phyloP scores from a whole-genome alignment of 1,284 basidiomycete species.

The Testicularia cyperi region DNA sequence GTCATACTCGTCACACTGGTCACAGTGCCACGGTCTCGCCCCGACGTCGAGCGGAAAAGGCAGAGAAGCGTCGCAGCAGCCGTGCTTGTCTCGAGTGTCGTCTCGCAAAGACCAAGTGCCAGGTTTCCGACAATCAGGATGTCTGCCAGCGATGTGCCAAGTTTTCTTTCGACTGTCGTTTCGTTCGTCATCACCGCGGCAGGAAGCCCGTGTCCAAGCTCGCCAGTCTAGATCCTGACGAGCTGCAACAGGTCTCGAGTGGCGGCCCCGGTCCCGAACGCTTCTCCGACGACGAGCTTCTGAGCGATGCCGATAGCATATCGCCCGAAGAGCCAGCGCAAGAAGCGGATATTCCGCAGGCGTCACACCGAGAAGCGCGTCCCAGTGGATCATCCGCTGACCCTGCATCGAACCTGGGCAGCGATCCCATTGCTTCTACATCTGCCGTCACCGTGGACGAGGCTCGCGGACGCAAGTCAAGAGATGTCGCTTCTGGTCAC shows the following conservation, averaged over 20 bases:
- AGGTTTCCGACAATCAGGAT: slow-evolving; percentile 17
- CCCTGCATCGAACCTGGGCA: no score
- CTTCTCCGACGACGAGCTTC: slow-evolving; percentile 14
- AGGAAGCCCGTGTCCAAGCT: slow-evolving; percentile 34
- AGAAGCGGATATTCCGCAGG: no score
- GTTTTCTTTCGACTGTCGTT: slow-evolving; percentile 34
- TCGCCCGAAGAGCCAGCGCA: no score
- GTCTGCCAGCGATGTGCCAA: slow-evolving; percentile 34
- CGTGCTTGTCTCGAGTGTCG: slow-evolving; percentile 36
- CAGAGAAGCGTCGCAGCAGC: slow-evolving; percentile 28
- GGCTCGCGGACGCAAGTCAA: no score
- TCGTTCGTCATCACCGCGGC: slow-evolving; percentile 29
- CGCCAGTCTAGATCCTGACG: slow-evolving; percentile 22
- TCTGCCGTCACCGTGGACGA: no score
- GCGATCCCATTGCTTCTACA: no score
- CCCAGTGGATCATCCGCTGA: no score
- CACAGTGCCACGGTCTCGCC: no score
- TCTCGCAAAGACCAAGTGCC: slow-evolving; percentile 34
- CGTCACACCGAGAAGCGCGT: no score
- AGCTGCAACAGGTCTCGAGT: slow-evolving; percentile 5
- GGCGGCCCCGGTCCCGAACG: slow-evolving; percentile 1
- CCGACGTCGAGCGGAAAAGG: slow-evolving; percentile 11
- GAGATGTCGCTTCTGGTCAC: no score
- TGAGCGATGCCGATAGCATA: neutral
- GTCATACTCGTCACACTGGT: no score